Conservation (phyloP, 1,284 basidiomycete species). For the Pseudozyma thailandica region DNA sequence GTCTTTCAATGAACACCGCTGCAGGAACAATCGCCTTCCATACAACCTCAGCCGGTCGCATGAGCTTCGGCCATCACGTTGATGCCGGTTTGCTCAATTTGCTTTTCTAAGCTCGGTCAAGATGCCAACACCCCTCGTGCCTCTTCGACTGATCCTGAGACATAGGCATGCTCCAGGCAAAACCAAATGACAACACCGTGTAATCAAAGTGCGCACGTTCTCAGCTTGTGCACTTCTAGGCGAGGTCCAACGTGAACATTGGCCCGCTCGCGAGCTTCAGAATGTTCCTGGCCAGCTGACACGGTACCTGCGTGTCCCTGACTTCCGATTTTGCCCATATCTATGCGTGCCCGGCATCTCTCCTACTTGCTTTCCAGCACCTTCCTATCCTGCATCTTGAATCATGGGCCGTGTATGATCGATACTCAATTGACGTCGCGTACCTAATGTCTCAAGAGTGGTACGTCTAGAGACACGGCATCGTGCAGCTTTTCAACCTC, state of each 20-base stretch:
- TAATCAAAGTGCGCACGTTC: constrained; percentile 7
- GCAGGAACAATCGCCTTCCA: not conserved
- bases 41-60: not conserved
- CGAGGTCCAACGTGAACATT: not conserved
- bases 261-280: too few species aligned
- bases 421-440: constrained; percentile 6
- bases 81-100: constrained; percentile 1
- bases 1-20: not conserved
- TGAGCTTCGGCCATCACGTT: constrained; percentile 20
- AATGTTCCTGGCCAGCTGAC: too few species aligned
- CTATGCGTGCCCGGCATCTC: too few species aligned
- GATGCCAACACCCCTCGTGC: too few species aligned
- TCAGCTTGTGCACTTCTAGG: not conserved
- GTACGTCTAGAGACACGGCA: too few species aligned
- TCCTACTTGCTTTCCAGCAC: not conserved
- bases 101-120: not conserved
- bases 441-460: constrained; percentile 9
- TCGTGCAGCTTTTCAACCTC: constrained; percentile 8
- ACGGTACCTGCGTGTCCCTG: too few species aligned
- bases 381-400: not conserved
- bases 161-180: too few species aligned
- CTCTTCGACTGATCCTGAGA: too few species aligned
- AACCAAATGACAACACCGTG: not conserved
- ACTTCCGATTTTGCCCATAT: too few species aligned
- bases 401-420: not conserved